Base-by-base conservation (phyloP, 768 basidiomycete genomes). In the Daedalea quercina region DNA sequence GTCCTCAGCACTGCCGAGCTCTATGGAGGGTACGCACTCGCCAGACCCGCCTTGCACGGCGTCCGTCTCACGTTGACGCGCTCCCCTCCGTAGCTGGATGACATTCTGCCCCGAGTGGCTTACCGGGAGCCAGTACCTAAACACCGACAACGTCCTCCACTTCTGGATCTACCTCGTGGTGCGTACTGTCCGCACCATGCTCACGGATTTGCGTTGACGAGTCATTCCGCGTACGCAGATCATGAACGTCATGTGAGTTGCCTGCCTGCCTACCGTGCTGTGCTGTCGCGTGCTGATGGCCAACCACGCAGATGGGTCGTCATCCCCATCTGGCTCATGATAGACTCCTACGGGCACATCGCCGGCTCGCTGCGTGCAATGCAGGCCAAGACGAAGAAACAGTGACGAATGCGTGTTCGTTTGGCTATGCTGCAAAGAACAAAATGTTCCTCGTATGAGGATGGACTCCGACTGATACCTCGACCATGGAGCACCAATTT, bases 81-180 rank as follows among this genome's bases (percentile, higher is more conserved):
- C n/a, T 31, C 31, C 46, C 9, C 2, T 45, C 17, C 24, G n/a
- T 19, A 66, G 64, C 15, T 90, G 83, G 83, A 90, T 92, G 90
- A 92, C 89, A 2, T 92, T 92, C 69, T 84, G 82, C 62, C 90
- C 90, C 0, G 90, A 91, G 68, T 91, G 88, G 88, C 70, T 92
- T 45, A 82, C 78, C 1, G 87, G 86, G 19, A 86, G 80, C 61
- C 80, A 82, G 0, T 87, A 76, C 64, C 68, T 92, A 50, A 76
- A 86, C 60, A 87, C 80, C 0, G 85, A 84, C 8, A 87, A 89
- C 59, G 69, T 73, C 24, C 68, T 90, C 34, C 78, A 82, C 62
- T 74, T 90, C 49, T 92, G 87, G 87, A 82, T 90, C 9, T 90
- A 91, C 69, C 82, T 91, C 40, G 63, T 84, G 54, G 88, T 91